Conservation (phyloP, 768 basidiomycete genomes). For the Hericium erinaceus region DNA sequence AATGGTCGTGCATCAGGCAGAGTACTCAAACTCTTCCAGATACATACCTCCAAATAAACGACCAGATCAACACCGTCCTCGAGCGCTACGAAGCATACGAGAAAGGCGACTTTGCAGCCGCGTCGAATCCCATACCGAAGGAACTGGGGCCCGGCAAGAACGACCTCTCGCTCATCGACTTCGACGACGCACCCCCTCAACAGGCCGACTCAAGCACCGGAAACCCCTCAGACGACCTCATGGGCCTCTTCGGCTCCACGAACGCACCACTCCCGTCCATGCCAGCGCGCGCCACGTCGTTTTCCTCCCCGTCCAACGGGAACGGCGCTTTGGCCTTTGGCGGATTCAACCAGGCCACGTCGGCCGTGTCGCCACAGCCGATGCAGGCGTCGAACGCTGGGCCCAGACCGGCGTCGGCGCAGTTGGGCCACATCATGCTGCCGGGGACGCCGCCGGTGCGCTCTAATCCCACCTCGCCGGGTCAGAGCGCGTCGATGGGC, state of each 20-base stretch:
- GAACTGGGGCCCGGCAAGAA: slow-evolving; percentile 36
- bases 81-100: slow-evolving; percentile 90
- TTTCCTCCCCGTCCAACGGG: background rate
- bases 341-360: background rate
- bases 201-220: slow-evolving; percentile 11
- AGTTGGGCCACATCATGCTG: slow-evolving; percentile 13
- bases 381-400: background rate
- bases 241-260: slow-evolving; percentile 43
- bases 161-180: slow-evolving; percentile 59
- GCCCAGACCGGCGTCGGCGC: slow-evolving; percentile 1
- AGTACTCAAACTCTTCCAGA: slow-evolving; percentile 37
- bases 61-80: slow-evolving; percentile 91
- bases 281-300: background rate
- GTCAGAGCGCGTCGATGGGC: background rate
- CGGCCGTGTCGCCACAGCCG: slow-evolving; percentile 4
- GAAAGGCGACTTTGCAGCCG: slow-evolving; percentile 73
- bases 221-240: slow-evolving; percentile 45
- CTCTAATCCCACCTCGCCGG: slow-evolving; percentile 2
- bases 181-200: slow-evolving; percentile 45
- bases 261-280: background rate
- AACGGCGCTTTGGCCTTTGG: slow-evolving; percentile 1
- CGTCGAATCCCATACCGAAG: slow-evolving; percentile 58
- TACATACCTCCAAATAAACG: slow-evolving; percentile 91
- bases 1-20: background rate
- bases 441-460: slow-evolving; percentile 12